Evolutionary conservation across 495 filamentous ascomycete genomes (phyloP), one percentile per base, ranked within the genome.

Genomic region (Hyaloscypha bicolor): DNA sequence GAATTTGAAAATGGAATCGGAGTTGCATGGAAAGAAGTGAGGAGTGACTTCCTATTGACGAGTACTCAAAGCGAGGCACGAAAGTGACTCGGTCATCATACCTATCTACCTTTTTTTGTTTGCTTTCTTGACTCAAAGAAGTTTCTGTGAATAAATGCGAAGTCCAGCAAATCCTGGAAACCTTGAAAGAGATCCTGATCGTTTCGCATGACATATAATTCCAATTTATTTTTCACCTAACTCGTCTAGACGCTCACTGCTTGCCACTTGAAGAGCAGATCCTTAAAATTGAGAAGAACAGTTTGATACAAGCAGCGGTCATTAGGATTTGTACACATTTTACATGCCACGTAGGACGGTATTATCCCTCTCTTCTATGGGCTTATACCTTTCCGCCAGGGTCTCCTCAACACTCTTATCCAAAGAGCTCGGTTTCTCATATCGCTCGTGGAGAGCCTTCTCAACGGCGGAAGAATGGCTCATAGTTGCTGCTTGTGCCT

Each of bases 321-420:
- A 48, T 48, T 48, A 37, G 8, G 12, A 12, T 55, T 2, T 4
- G 31, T 45, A 51, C 37, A 60, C 32, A 52, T 51, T 45, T 64
- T 73, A 79, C 70, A 77, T 62, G 8, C 74, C 73, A 48, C 76
- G 74, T 55, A 79, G 56, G 14, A 75, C 65, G 6, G 76, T 75
- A 52, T 77, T 77, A 63, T 82, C 78, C 69, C 76, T 73, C 71
- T 75, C 42, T 31, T 79, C 77, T 55, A 80, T 72, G 0, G 83
- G 79, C 62, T 68, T 74, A 62, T 86, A 86, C 72, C 84, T 68
- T 70, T 79, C 82, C 33, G 70, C 76, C 65, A 86, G 64, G 31
- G 76, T 70, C 71, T 85, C 77, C 65, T 80, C 75, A 8, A 80
- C 77, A 29, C 73, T 80, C 73, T 76, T 78, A 22, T 76, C 68